Base-by-base conservation (phyloP, 345 rosid genomes). In the Schrenkiella parvula region DNA sequence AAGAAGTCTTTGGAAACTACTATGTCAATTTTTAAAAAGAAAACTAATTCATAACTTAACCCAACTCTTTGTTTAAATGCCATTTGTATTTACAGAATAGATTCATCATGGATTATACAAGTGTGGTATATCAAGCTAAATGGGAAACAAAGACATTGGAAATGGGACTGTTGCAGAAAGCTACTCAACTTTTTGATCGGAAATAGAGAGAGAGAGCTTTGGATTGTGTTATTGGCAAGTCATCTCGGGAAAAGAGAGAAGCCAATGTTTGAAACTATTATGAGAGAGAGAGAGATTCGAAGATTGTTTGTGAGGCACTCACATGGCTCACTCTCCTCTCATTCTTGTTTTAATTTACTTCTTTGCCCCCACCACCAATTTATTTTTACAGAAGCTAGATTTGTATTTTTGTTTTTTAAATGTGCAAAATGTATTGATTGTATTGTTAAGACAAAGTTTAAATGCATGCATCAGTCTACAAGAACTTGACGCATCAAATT, bases 311-410 rank as follows among this genome's bases (percentile, higher is more conserved):
- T 28, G 58, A 53, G 59, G 66, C 32, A 23, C 82, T 90, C 93
- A 88, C 88, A 86, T 81, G 90, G 86, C 59, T 73, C 60, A 77
- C 76, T 79, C 86, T 81, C 77, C 83, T 81, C 83, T 39, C 52
- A 37, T 35, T 46, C 28, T 65, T 56, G 23, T 46, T 55, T 65
- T 34, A 25, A 4, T 7, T 65, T 47, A 73, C 72, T 3, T 55
- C 25, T 46, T 37, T 73, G 23, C 25, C 72, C 57, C 43, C 43
- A 37, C 18, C 41, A 5, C 25, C 23, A n/a, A 46, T 35, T 6
- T 26, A 1, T 1, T 14, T 61, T 37, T 38, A 2, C 12, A 6
- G 26, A 17, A 29, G 39, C 29, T 18, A 17, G 29, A 17, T 17
- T n/a, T n/a, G n/a, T n/a, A n/a, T n/a, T n/a, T n/a, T n/a, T n/a